Base-by-base conservation (phyloP, 139 green algal species). In the Picochlorum sp. region DNA sequence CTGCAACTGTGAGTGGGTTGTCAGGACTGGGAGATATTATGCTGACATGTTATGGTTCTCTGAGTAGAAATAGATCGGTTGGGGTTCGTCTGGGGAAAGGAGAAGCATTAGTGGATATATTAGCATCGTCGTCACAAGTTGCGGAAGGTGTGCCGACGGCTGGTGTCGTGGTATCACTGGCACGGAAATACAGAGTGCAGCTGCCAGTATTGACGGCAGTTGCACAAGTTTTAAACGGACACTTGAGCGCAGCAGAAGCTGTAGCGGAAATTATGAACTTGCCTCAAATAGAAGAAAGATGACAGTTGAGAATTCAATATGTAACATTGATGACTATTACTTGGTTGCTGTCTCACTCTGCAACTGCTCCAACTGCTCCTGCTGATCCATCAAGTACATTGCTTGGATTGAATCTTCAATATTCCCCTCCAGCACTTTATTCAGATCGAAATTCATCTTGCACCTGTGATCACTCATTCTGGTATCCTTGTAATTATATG, bases 401-500 rank as follows among this genome's bases (percentile, higher is more conserved):
- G 81, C 77, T 69, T 92, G 80, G 44, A 97, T 92, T 61, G 67
- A 66, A 3, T 79, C 77, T 47, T 96, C 88, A 49, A 97, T 77
- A 45, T 88, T 83, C 16, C 91, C 91, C 26, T 83, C 77, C 64
- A 96, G 37, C 23, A 87, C 66, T 62, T 84, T 89, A 56, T 87
- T 85, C 13, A 99, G 77, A 66, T 95, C 87, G 63, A 86, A 98
- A 78, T 99, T 99, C n/a, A 79, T 56, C 71, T 97, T 97, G 18
- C 89, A 72, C 45, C 94, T 84, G 77, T 99, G 94, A 69, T 99
- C 71, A 30, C 62, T 91, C 64, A 96, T 82, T 24, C 94, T 81
- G 44, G 70, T 89, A 73, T 98, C 94, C 70, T 98, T 98, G 76
- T 88, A 99, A 77, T 99, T 98, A 81, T 99, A 99, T 0, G 94